Percentiles rank a stretch among this genome's conserved stretches.
Evolutionary conservation across 495 filamentous ascomycete genomes (phyloP).

Genomic region (Pyronema omphalodes): DNA sequence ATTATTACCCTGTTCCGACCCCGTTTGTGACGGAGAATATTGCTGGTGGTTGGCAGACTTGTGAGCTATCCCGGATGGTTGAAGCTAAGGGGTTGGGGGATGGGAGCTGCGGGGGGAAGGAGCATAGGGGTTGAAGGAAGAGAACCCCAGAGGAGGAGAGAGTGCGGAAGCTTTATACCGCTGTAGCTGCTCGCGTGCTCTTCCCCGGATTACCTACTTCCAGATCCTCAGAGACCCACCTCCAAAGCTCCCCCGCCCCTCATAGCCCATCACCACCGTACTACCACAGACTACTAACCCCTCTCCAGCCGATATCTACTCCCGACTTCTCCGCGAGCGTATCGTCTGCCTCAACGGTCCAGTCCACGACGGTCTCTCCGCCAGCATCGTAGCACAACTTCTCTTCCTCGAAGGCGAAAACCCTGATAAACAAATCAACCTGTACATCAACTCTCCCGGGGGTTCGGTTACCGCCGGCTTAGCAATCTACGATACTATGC

Average conservation of each 20-base stretch:
- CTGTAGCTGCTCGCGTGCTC: slow-evolving; percentile 13
- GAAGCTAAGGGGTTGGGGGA: no score
- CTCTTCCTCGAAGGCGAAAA: slow-evolving; percentile 96
- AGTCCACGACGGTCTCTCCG: slow-evolving; percentile 74
- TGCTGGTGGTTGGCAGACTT: slow-evolving; percentile 24
- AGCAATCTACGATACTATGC: slow-evolving; percentile 98
- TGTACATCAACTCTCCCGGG: slow-evolving; percentile 95
- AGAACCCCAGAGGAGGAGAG: no score
- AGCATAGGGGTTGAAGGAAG: no score
- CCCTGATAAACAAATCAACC: slow-evolving; percentile 79
- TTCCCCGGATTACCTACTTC: background rate
- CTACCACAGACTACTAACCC: background rate
- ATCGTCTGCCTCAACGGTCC: slow-evolving; percentile 88
- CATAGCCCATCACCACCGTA: background rate
- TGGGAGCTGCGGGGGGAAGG: no score
- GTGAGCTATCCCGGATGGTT: background rate
- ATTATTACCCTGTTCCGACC: slow-evolving; percentile 9
- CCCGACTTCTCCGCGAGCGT: slow-evolving; percentile 43
- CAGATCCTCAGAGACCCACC: background rate
- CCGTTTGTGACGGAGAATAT: slow-evolving; percentile 23
- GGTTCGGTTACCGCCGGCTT: slow-evolving; percentile 88
- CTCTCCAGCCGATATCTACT: slow-evolving; percentile 22
- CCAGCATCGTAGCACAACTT: slow-evolving; percentile 83
- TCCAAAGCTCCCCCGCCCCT: background rate
- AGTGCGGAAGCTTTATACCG: no score